Base-by-base conservation (phyloP, 2,329 filamentous ascomycete genomes). In the Penicillium glabrum region DNA sequence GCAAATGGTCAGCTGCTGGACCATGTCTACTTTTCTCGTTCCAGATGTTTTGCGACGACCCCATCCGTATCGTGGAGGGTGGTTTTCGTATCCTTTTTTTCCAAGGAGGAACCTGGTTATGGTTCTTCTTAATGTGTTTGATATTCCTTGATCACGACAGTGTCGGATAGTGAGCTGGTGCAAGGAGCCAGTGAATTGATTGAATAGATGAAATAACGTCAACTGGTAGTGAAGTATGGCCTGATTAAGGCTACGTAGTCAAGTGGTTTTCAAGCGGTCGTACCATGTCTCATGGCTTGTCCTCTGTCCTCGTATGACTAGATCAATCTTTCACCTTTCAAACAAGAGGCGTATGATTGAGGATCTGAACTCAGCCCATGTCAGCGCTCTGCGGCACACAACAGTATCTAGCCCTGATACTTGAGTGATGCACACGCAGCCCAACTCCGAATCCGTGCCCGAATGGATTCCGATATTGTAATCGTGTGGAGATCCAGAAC, bases 131-230 rank as follows among this genome's bases (percentile, higher is more conserved):
- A 23, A 37, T 45, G 49, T 53, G 50, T 52, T 51, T 52, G 50
- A 53, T 53, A 53, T 46, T 53, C 39, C 39, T 41, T 41, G 39
- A 41, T 41, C 33, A 24, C 39, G 50, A 44, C 50, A 37, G 39
- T 26, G 50, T 45, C 50, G 35, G 39, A 50, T 53, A 57, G 51
- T 53, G 41, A 41, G 21, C 23, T 29, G 50, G 27, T 43, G 53
- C 13, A 26, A 48, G 37, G 41, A 55, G 24, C 27, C 51, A 59
- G 60, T 54, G 53, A 61, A 59, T 62, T 44, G 51, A 62, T 59
- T 51, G 45, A 61, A 61, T 62, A 59, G 61, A 62, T 54, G 56
- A 58, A 53, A 53, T 37, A 37, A 46, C 33, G 10, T 21, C 10
- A 23, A 41, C 11, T 13, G 23, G 39, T 41, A 41, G 3, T 24